Evolutionary conservation across 345 rosid genomes (phyloP), one percentile per base, ranked within the genome.

Genomic region (Moricandia moricandioides): DNA sequence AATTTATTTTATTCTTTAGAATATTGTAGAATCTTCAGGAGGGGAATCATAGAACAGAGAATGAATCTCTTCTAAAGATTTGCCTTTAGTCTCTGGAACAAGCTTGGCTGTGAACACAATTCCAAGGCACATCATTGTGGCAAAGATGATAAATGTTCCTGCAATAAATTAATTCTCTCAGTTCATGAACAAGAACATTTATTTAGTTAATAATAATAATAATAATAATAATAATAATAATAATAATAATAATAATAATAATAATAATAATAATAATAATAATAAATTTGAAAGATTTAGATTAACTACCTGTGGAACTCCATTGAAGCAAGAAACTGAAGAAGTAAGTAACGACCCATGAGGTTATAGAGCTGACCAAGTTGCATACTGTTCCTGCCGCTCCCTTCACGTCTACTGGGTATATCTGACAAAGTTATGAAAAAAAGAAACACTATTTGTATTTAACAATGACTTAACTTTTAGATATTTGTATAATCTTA

Each of bases 31-130:
- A 34, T 69, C 30, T 31, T 63, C 18, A 55, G 8, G 65, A 70
- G 33, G 52, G 45, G 62, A 66, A 47, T 58, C 76, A 59, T 35
- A 11, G 57, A 71, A 65, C 40, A 51, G 45, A 45, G 79, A 77
- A 27, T 87, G 88, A 6, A 87, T 79, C 26, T 87, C 88, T 80
- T 87, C 87, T 2, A 85, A 78, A 7, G 79, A 76, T 72, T 81
- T 76, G 6, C 89, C 89, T 75, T 85, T 85, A 7, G 86, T 85
- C 83, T 85, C 89, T 0, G 89, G 89, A 35, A 84, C 87, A 55
- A 79, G 39, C 77, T 81, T 84, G 4, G 70, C 82, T 3, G 76
- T 79, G 62, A 87, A 85, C n/a, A 84, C 18, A 10, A 84, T 72
- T 31, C 86, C 84, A 5, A 60, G 31, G 0, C 51, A 82, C 7